phyloP scores from a whole-genome alignment of 2,329 filamentous ascomycete genomes.

The Penicillium sp. region DNA sequence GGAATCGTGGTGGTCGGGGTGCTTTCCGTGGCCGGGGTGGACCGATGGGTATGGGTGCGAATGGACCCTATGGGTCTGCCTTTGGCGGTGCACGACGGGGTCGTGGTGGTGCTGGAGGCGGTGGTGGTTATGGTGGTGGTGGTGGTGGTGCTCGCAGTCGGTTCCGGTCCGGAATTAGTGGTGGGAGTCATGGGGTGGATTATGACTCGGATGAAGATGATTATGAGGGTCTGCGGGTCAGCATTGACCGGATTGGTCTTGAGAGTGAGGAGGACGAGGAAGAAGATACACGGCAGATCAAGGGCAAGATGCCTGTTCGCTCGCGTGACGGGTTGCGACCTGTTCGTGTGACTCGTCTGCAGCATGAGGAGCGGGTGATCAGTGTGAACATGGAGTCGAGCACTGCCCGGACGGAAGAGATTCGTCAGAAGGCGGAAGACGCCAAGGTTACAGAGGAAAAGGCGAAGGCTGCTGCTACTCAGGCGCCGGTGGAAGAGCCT shows the following conservation, averaged over 20 bases:
- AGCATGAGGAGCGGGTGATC: slow-evolving; percentile 58
- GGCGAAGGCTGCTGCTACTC: slow-evolving; percentile 29
- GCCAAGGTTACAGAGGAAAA: slow-evolving; percentile 38
- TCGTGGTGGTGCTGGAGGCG: slow-evolving; percentile 24
- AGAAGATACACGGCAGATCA: slow-evolving; percentile 24
- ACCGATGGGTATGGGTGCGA: slow-evolving; percentile 30
- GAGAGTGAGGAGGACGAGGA: slow-evolving; percentile 58
- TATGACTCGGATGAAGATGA: slow-evolving; percentile 51
- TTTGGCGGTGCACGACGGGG: slow-evolving; percentile 29
- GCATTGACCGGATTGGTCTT: slow-evolving; percentile 62
- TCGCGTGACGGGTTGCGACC: slow-evolving; percentile 49
- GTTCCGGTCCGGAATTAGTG: slow-evolving; percentile 33
- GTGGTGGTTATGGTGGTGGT: slow-evolving; percentile 30
- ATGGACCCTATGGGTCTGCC: slow-evolving; percentile 35
- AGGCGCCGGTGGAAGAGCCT: slow-evolving; percentile 27
- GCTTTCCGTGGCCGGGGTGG: slow-evolving; percentile 39
- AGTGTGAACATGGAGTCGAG: slow-evolving; percentile 60
- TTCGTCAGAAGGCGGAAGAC: slow-evolving; percentile 40
- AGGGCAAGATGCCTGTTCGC: slow-evolving; percentile 41
- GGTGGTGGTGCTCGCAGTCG: slow-evolving; percentile 33
- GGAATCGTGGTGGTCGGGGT: slow-evolving; percentile 36
- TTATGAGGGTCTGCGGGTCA: slow-evolving; percentile 51
- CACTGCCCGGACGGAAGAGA: slow-evolving; percentile 48
- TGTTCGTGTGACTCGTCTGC: slow-evolving; percentile 59
- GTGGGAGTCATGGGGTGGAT: slow-evolving; percentile 28